These are phyloP conservation scores for Linnemannia elongata DNA, from an alignment of 192 early-diverging fungal species.

Conservation along the genomic window DNA sequence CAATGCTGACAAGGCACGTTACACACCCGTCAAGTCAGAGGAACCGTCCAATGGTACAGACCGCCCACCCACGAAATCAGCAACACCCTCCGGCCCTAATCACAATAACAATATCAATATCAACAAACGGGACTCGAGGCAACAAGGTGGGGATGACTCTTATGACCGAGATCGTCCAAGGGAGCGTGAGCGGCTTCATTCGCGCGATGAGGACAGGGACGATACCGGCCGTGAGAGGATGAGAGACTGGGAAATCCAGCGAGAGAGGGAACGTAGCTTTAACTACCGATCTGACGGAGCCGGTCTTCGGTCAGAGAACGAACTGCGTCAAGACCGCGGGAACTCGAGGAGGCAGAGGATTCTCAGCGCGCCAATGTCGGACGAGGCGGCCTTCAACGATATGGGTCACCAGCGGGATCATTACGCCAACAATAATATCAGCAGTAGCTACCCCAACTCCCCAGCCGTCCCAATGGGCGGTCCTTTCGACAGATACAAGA, in stretches of 20 bases:
- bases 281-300: conserved; percentile 15
- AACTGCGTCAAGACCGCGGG: neutral
- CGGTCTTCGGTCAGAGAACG: conserved; percentile 19
- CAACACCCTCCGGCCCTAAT: neutral
- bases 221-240: neutral
- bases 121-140: conserved; percentile 8
- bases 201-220: conserved; percentile 2
- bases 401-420: conserved; percentile 3
- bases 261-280: conserved; percentile 21
- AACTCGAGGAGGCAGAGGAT: conserved; percentile 25
- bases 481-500: neutral
- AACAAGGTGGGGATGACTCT: neutral
- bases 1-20: conserved; percentile 28
- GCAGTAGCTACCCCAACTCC: conserved; percentile 10
- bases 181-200: neutral
- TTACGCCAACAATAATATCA: neutral
- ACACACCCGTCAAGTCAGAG: conserved; percentile 8
- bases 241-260: neutral
- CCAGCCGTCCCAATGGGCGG: neutral
- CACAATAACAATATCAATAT: neutral
- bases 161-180: conserved; percentile 1
- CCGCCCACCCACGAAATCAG: neutral
- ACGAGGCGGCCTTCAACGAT: conserved; percentile 9
- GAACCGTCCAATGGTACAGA: conserved; percentile 3
- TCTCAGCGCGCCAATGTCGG: conserved; percentile 20